Percentiles rank a stretch among this genome's conserved stretches.
These are phyloP conservation scores for Hygrocybe coccinea DNA, from an alignment of 768 basidiomycete genomes.

Conservation along the genomic window DNA sequence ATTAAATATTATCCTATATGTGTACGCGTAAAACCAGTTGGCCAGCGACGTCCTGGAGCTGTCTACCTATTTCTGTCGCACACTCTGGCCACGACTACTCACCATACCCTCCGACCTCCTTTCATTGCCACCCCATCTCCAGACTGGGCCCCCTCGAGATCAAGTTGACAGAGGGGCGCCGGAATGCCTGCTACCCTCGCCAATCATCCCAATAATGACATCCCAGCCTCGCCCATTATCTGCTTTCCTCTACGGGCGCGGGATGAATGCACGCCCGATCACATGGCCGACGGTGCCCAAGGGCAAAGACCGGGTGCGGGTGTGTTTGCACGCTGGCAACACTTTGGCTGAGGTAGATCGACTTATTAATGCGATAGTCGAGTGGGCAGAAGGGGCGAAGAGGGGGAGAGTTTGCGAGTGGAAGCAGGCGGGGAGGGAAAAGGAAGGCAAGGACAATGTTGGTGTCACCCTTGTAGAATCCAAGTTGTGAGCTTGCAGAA, in stretches of 20 bases:
- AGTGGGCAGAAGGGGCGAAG: conserved; percentile 40
- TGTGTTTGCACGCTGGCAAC: conserved; percentile 85
- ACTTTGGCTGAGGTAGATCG: conserved; percentile 55
- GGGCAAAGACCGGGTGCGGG: conserved; percentile 75
- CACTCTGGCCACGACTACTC: conserved; percentile 28
- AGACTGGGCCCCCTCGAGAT: neutral
- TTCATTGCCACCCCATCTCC: conserved; percentile 35
- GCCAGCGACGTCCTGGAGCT: conserved; percentile 41
- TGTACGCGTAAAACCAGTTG: too few relatives aligned
- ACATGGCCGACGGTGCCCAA: conserved; percentile 87
- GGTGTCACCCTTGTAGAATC: too few relatives aligned
- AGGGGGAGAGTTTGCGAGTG: too few relatives aligned
- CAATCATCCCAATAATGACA: conserved; percentile 84
- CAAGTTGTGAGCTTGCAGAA: too few relatives aligned
- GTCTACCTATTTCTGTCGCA: conserved; percentile 37
- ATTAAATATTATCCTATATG: too few relatives aligned
- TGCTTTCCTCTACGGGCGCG: conserved; percentile 48
- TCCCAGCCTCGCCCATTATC: conserved; percentile 72
- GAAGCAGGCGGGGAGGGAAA: too few relatives aligned
- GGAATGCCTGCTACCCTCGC: conserved; percentile 41
- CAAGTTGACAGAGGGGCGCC: conserved; percentile 1
- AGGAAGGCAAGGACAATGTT: too few relatives aligned
- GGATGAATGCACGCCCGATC: conserved; percentile 70
- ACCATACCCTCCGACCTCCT: conserved; percentile 34
- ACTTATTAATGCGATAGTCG: conserved; percentile 47